Evolutionary conservation across 2,329 filamentous ascomycete genomes (phyloP).

Genomic region (Botryotinia globosa): DNA sequence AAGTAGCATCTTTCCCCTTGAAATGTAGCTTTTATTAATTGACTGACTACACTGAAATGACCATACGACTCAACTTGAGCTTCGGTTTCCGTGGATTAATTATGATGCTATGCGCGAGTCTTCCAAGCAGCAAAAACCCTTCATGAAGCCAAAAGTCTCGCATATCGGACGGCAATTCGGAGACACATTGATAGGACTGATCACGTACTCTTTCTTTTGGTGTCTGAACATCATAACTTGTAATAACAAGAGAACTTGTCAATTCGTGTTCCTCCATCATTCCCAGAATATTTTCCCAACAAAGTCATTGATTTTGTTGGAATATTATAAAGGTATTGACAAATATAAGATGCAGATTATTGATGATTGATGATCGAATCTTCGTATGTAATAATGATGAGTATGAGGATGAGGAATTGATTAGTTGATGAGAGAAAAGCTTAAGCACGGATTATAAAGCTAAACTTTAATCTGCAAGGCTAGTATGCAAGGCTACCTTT

Average conservation of each 20-base stretch:
- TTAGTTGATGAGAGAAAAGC: background rate
- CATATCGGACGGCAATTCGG: background rate
- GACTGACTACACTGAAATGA: background rate
- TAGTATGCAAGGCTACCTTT: background rate
- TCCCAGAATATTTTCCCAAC: background rate
- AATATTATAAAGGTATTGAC: background rate
- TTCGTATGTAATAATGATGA: background rate
- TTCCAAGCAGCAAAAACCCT: background rate
- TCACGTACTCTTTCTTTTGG: constrained; percentile 6
- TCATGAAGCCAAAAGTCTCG: background rate
- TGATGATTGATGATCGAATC: background rate
- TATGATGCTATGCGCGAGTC: background rate
- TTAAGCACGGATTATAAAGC: constrained; percentile 2
- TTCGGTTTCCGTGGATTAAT: background rate
- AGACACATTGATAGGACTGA: background rate
- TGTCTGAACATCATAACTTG: background rate
- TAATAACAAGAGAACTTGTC: background rate
- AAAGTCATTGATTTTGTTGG: background rate
- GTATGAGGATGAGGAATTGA: background rate
- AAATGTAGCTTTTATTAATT: background rate
- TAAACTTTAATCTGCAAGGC: background rate
- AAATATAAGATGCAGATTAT: background rate
- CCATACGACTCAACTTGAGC: background rate
- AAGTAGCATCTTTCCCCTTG: background rate
- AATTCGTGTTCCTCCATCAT: background rate